Conservation (phyloP, 768 basidiomycete species). For the Mycena galopus region DNA sequence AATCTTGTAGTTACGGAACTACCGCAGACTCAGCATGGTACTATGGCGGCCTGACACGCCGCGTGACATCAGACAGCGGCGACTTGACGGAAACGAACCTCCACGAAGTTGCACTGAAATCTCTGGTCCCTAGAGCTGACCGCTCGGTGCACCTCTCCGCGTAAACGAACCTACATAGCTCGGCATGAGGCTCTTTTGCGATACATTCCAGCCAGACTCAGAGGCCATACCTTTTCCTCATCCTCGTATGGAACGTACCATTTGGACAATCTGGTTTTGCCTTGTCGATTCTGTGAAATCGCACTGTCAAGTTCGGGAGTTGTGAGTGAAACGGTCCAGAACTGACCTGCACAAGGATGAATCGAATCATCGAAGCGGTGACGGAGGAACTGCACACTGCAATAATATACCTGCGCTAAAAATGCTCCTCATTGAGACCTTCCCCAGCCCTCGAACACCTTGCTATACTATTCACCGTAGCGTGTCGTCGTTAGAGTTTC, state of each 20-base stretch:
- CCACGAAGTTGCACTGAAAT: conserved; percentile 99
- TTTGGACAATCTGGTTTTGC: conserved; percentile 97
- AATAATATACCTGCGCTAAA: too few relatives aligned
- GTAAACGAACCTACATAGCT: conserved; percentile 79
- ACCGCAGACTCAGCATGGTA: neutral
- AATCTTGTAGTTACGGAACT: conserved; percentile 99
- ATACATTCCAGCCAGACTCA: too few relatives aligned
- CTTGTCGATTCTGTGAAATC: conserved; percentile 91
- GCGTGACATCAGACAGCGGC: too few relatives aligned
- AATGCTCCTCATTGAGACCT: too few relatives aligned
- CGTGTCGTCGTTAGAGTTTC: too few relatives aligned
- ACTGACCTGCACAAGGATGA: conserved; percentile 93
- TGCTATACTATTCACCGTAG: too few relatives aligned
- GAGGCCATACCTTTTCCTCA: conserved; percentile 99
- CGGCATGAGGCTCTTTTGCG: too few relatives aligned
- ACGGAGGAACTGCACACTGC: too few relatives aligned
- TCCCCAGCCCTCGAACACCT: too few relatives aligned
- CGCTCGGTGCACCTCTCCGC: conserved; percentile 95
- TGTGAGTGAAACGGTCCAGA: conserved; percentile 29
- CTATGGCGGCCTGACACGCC: too few relatives aligned
- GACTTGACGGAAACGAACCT: conserved; percentile 65
- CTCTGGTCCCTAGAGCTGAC: conserved; percentile 98
- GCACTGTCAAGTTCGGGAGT: neutral
- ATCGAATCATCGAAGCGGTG: conserved; percentile 88
- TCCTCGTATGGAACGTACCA: conserved; percentile 99